phyloP scores from a whole-genome alignment of 2,329 filamentous ascomycete species.

The Cordyceps fumosorosea region DNA sequence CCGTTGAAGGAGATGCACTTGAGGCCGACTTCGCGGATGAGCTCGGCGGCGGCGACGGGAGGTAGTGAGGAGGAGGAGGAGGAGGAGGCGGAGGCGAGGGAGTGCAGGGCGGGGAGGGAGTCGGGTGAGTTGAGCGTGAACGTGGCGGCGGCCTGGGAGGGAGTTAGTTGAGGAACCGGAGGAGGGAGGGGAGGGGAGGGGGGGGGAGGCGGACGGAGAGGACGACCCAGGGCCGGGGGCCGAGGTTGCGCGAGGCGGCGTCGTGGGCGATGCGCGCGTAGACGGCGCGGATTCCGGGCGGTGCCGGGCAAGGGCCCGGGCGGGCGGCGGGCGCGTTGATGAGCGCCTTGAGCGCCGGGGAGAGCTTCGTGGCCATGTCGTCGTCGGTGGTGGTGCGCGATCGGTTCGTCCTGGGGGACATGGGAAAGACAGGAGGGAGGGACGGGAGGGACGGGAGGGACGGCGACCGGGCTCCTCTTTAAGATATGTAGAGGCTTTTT shows the following conservation, averaged over 20 bases:
- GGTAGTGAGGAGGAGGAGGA: constrained; percentile 15
- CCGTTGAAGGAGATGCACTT: constrained; percentile 78
- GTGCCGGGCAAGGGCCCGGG: constrained; percentile 58
- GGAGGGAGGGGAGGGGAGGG: not conserved
- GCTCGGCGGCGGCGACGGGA: constrained; percentile 52
- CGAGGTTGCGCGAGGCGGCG: constrained; percentile 56
- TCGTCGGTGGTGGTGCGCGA: constrained; percentile 33
- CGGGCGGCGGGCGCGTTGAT: constrained; percentile 64
- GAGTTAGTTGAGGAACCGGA: not conserved
- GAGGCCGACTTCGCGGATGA: constrained; percentile 68
- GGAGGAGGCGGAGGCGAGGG: constrained; percentile 33
- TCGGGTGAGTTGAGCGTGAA: constrained; percentile 84
- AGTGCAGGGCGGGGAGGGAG: constrained; percentile 58
- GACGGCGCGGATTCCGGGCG: constrained; percentile 53
- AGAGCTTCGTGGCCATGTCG: constrained; percentile 56
- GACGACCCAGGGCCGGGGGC: constrained; percentile 58
- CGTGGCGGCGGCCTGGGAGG: constrained; percentile 62
- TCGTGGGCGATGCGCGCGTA: constrained; percentile 59
- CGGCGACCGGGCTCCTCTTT: not conserved
- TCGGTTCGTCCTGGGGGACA: not conserved
- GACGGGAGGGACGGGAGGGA: not conserved
- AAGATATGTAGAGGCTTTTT: not conserved
- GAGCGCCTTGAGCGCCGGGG: constrained; percentile 62
- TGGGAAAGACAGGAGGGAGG: not conserved
- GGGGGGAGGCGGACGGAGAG: constrained; percentile 45